Evolutionary conservation across 495 filamentous ascomycete species (phyloP), one percentile per base, ranked within the genome.

Genomic region (Cercophora samala): DNA sequence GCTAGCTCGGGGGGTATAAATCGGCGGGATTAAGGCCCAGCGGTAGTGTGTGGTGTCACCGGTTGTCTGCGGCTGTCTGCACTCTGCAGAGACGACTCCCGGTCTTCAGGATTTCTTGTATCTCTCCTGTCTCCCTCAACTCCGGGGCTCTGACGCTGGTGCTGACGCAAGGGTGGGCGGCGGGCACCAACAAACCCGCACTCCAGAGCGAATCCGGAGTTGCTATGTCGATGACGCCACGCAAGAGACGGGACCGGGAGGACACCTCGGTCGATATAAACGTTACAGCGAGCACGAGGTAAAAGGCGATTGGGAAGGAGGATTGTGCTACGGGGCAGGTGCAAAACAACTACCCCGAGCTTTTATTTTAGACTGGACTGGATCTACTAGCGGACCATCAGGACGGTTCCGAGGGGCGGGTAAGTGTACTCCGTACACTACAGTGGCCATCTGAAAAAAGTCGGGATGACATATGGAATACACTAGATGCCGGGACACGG

Each of bases 121-220:
- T 13, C 37, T 11, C 37, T 46, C 13, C 5, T 46, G 1, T 13
- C 37, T 11, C 8, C 5, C 37, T 46, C 37, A 46, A 46, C 37
- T 13, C n/a, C 53, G 53, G 53, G 18, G 15, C 53, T 56, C 53
- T 56, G 53, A 23, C 53, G 53, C 53, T 56, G 53, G 1, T 56
- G 53, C 53, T 56, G 53, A 56, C 53, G 53, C 53, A 56, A 56
- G 53, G 22, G 53, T 17, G 37, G 37, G 13, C 37, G 37, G 37
- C 37, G 37, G 37, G 37, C 37, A 46, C 37, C 37, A 46, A 46
- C 37, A 46, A 42, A 46, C 37, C 13, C 37, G 5, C 37, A 46
- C 37, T 46, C 13, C 26, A 55, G 68, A 66, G 70, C 70, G 68
- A 70, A 72, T 72, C 70, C 68, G 64, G 65, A 66, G 65, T 60